Evolutionary conservation across 2,329 filamentous ascomycete genomes (phyloP).

Genomic region (Monosporascus sp.): DNA sequence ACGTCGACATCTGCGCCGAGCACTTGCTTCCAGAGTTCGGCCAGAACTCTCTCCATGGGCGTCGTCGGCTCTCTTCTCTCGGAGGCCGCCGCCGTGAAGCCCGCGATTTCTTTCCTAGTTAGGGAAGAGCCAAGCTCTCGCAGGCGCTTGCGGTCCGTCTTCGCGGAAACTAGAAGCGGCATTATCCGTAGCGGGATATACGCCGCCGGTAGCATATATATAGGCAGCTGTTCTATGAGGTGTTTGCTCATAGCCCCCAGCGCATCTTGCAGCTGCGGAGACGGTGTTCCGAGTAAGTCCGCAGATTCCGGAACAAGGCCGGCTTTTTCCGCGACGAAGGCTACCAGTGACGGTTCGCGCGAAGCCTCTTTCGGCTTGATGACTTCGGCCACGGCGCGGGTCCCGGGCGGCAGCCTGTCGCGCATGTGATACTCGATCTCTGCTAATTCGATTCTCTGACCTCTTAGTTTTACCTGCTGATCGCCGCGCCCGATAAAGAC

Average conservation of each 20-base stretch:
- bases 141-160: constrained; percentile 44
- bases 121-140: constrained; percentile 38
- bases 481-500: constrained; percentile 59
- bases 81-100: constrained; percentile 24
- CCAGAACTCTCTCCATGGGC: constrained; percentile 31
- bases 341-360: constrained; percentile 39
- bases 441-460: constrained; percentile 57
- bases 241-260: constrained; percentile 18
- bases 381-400: constrained; percentile 41
- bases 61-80: constrained; percentile 32
- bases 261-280: constrained; percentile 20
- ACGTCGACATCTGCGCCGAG: constrained; percentile 29
- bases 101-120: constrained; percentile 34
- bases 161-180: constrained; percentile 42
- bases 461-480: constrained; percentile 62
- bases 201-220: constrained; percentile 44
- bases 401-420: constrained; percentile 35
- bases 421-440: constrained; percentile 47
- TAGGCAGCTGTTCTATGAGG: constrained; percentile 29
- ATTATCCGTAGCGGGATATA: constrained; percentile 41
- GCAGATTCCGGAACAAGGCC: constrained; percentile 19
- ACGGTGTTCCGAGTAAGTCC: constrained; percentile 19
- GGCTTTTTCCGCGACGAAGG: constrained; percentile 32
- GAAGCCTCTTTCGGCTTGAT: constrained; percentile 36
- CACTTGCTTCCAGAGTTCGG: constrained; percentile 32